phyloP scores from a whole-genome alignment of 164 flowering plant genomes.

The Umbilicus rupestris region DNA sequence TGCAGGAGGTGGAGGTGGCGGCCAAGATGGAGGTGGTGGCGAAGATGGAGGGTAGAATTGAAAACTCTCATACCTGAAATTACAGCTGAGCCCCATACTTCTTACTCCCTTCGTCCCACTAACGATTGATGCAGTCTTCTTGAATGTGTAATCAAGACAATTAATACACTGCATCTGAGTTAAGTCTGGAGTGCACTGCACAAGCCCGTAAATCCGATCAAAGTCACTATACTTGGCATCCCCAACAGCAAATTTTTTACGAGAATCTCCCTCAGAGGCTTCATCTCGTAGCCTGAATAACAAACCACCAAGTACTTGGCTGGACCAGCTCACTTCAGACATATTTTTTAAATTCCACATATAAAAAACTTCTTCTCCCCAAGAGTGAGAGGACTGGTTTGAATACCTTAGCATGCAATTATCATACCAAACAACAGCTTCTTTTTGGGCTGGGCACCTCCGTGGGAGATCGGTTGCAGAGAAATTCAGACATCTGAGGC shows the following conservation, averaged over 20 bases:
- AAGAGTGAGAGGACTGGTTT: neutral
- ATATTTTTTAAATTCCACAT: no score
- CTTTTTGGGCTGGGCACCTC: slow-evolving; percentile 17
- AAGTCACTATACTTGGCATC: neutral
- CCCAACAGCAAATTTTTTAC: slow-evolving; percentile 5
- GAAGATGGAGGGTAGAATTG: no score
- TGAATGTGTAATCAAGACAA: slow-evolving; percentile 10
- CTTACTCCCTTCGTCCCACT: slow-evolving; percentile 4
- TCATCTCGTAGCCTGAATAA: neutral
- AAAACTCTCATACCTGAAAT: no score
- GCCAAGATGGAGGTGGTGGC: no score
- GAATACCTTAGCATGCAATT: slow-evolving; percentile 23
- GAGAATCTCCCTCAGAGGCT: neutral
- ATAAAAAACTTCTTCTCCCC: neutral
- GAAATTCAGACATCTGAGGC: slow-evolving; percentile 15
- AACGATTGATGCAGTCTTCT: neutral
- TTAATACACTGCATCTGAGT: slow-evolving; percentile 6
- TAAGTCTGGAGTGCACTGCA: slow-evolving; percentile 32
- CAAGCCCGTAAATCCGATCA: slow-evolving; percentile 16
- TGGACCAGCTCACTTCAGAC: no score
- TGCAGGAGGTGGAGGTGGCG: no score
- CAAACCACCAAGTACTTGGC: slow-evolving; percentile 3
- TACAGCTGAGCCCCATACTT: no score
- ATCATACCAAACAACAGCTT: slow-evolving; percentile 23
- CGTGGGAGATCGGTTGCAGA: neutral